Evolutionary conservation across 2,329 filamentous ascomycete genomes (phyloP).

Genomic region (Colletotrichum paranaense): DNA sequence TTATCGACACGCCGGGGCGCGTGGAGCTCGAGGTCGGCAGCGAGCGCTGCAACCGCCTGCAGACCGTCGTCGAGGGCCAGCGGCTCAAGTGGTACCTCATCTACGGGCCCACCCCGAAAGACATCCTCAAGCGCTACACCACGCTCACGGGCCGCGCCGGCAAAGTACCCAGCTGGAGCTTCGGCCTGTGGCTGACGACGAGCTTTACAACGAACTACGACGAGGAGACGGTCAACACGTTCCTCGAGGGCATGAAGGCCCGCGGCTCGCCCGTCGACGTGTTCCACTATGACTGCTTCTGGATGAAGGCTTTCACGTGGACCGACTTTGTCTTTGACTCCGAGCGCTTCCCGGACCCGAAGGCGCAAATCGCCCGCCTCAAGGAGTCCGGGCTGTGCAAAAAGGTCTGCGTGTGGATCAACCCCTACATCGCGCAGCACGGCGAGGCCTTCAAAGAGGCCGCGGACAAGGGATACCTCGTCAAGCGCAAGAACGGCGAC

Average conservation of each 20-base stretch:
- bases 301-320: slow-evolving; percentile 81
- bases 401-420: slow-evolving; percentile 82
- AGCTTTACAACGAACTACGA: slow-evolving; percentile 81
- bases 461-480: slow-evolving; percentile 73
- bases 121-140: slow-evolving; percentile 76
- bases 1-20: slow-evolving; percentile 76
- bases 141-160: slow-evolving; percentile 74
- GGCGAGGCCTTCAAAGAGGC: slow-evolving; percentile 74
- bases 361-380: slow-evolving; percentile 71
- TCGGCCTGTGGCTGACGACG: slow-evolving; percentile 81
- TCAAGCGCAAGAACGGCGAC: slow-evolving; percentile 76
- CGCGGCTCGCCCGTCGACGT: slow-evolving; percentile 75
- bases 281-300: slow-evolving; percentile 84
- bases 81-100: slow-evolving; percentile 80
- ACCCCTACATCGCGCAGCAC: slow-evolving; percentile 78
- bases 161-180: slow-evolving; percentile 78
- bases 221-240: slow-evolving; percentile 74
- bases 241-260: slow-evolving; percentile 76
- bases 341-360: slow-evolving; percentile 76
- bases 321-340: slow-evolving; percentile 79
- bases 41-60: slow-evolving; percentile 77
- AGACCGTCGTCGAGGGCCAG: slow-evolving; percentile 76
- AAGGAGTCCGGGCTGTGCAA: slow-evolving; percentile 70
- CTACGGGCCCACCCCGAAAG: slow-evolving; percentile 77
- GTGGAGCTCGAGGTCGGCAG: slow-evolving; percentile 81